These are phyloP conservation scores for Thelephora terrestris DNA, from an alignment of 1,284 basidiomycete species.

Conservation along the genomic window DNA sequence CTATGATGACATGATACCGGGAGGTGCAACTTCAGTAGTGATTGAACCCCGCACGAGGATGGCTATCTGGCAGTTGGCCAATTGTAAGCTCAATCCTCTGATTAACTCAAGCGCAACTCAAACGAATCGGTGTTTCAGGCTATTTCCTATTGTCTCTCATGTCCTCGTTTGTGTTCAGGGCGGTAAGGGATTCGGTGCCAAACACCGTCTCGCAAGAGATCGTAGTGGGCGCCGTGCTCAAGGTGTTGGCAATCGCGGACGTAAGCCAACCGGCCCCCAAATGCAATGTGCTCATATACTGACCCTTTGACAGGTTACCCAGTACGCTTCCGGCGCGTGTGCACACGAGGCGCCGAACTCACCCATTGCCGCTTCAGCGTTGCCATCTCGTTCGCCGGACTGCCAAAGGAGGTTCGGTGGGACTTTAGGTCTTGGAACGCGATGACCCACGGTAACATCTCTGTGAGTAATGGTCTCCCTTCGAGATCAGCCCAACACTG, in stretches of 20 bases:
- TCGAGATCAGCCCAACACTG: no score
- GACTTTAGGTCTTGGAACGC: slow-evolving; percentile 49
- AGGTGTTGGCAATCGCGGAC: slow-evolving; percentile 62
- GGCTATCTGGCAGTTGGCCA: slow-evolving; percentile 63
- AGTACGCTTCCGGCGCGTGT: slow-evolving; percentile 33
- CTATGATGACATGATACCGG: slow-evolving; percentile 57
- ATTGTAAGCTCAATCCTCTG: slow-evolving; percentile 34
- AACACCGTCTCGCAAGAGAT: slow-evolving; percentile 60
- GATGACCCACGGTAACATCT: slow-evolving; percentile 69
- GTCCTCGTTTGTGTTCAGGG: slow-evolving; percentile 61
- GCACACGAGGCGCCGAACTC: neutral
- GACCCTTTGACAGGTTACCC: slow-evolving; percentile 29
- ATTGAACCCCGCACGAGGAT: slow-evolving; percentile 49
- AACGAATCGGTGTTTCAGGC: slow-evolving; percentile 29
- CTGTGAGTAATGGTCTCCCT: slow-evolving; percentile 12
- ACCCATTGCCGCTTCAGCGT: slow-evolving; percentile 34
- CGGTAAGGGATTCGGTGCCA: slow-evolving; percentile 51
- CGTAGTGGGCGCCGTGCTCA: slow-evolving; percentile 53
- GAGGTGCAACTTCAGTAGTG: slow-evolving; percentile 16
- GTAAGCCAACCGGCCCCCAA: slow-evolving; percentile 31
- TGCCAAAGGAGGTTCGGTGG: slow-evolving; percentile 48
- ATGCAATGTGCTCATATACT: neutral
- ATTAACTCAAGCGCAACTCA: neutral
- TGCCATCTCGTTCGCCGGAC: slow-evolving; percentile 40
- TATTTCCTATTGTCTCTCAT: slow-evolving; percentile 60